A percentile compares a stretch with the other conserved stretches of the same genome.
Conservation (phyloP, 352 stramenopile genomes). For the Thraustotheca clavata region DNA sequence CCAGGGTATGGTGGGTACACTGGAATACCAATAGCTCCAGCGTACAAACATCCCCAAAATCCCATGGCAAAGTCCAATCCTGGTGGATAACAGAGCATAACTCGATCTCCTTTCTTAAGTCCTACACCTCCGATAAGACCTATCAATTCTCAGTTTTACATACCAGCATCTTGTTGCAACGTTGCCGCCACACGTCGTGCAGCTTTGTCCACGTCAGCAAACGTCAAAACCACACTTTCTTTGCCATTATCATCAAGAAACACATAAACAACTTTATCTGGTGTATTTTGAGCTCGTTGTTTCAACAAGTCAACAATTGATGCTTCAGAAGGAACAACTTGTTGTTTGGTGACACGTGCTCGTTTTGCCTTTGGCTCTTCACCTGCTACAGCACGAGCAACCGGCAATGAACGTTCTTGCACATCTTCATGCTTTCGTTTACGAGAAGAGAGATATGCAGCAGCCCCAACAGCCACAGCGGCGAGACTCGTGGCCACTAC, state of each 20-base stretch:
- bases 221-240: slow-evolving; percentile 59
- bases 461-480: neutral
- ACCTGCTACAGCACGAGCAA: neutral
- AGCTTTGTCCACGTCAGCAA: slow-evolving; percentile 54
- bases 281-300: slow-evolving; percentile 35
- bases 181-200: slow-evolving; percentile 56
- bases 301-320: slow-evolving; percentile 37
- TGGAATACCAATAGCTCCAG: slow-evolving; percentile 14
- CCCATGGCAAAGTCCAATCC: slow-evolving; percentile 21
- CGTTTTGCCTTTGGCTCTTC: neutral
- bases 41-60: slow-evolving; percentile 20
- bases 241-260: slow-evolving; percentile 69
- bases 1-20: slow-evolving; percentile 19
- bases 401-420: neutral
- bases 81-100: slow-evolving; percentile 19
- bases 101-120: neutral
- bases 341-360: neutral
- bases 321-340: neutral
- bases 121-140: neutral
- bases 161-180: slow-evolving; percentile 39
- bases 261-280: slow-evolving; percentile 72
- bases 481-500: slow-evolving; percentile 8
- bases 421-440: slow-evolving; percentile 18
- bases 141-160: neutral
- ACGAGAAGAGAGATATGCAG: slow-evolving; percentile 6